phyloP scores from a whole-genome alignment of 345 rosid genomes.

The Camelina laxa region DNA sequence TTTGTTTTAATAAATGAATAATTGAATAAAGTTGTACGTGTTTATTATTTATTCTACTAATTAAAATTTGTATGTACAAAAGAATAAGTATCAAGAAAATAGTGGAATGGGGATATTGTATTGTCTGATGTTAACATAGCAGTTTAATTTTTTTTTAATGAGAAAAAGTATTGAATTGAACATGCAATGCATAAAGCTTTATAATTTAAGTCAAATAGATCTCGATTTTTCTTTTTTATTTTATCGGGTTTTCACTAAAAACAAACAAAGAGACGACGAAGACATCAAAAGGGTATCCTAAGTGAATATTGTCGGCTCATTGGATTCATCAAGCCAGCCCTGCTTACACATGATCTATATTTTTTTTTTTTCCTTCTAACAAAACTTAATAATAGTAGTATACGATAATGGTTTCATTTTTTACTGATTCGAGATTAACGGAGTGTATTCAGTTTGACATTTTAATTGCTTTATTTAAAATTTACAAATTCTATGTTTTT shows the following conservation, averaged over 20 bases:
- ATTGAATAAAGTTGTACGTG: neutral
- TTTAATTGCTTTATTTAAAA: too few species aligned
- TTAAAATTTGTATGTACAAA: neutral
- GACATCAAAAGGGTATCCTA: conserved; percentile 27
- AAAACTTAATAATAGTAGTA: neutral
- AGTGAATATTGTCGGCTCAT: conserved; percentile 31
- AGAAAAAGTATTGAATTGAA: neutral
- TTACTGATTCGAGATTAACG: too few species aligned
- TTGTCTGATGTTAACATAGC: neutral
- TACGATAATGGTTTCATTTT: too few species aligned
- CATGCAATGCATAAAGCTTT: conserved; percentile 25
- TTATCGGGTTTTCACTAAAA: neutral
- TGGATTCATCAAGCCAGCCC: conserved; percentile 8
- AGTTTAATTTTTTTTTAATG: neutral
- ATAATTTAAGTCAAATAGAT: conserved; percentile 15
- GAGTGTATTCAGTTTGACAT: too few species aligned
- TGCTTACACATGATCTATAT: conserved; percentile 5
- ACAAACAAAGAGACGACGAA: conserved; percentile 35
- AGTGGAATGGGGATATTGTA: neutral
- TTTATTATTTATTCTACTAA: neutral
- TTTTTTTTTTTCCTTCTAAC: neutral
- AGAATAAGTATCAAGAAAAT: neutral
- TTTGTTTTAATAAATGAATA: neutral
- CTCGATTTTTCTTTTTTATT: neutral
- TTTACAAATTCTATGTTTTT: too few species aligned